phyloP scores from a whole-genome alignment of 1,284 basidiomycete species.

The Apiotrichum akiyoshidainum region DNA sequence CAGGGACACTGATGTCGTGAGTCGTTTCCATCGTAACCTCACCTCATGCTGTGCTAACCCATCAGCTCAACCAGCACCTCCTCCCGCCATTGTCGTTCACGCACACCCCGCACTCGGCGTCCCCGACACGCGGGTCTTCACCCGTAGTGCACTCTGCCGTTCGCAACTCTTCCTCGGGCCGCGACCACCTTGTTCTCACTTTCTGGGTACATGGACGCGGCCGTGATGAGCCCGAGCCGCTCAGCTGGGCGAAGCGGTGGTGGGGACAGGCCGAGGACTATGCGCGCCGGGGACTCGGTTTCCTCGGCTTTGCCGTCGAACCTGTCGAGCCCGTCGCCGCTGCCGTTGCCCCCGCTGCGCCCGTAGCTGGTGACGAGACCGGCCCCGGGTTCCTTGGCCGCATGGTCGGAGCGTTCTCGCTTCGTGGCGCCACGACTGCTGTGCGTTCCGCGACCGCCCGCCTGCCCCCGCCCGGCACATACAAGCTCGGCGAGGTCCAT shows the following conservation, averaged over 20 bases:
- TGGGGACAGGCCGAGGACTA: slow-evolving; percentile 5
- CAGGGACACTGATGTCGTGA: slow-evolving; percentile 66
- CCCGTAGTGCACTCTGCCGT: slow-evolving; percentile 40
- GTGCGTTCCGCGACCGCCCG: slow-evolving; percentile 12
- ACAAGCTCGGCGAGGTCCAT: slow-evolving; percentile 47
- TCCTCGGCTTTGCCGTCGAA: slow-evolving; percentile 12
- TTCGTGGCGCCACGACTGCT: slow-evolving; percentile 1
- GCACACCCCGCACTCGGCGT: slow-evolving; percentile 43
- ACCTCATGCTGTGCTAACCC: slow-evolving; percentile 2
- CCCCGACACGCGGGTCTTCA: slow-evolving; percentile 43
- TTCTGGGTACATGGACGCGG: slow-evolving; percentile 51
- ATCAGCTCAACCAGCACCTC: slow-evolving; percentile 46
- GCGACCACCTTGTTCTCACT: slow-evolving; percentile 48
- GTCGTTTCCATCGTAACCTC: slow-evolving; percentile 8
- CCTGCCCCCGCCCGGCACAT: slow-evolving; percentile 47
- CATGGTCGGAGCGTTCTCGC: slow-evolving; percentile 3
- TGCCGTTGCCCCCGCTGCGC: neutral
- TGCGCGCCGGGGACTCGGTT: slow-evolving; percentile 5
- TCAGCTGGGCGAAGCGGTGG: slow-evolving; percentile 18
- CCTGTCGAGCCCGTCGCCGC: slow-evolving; percentile 8
- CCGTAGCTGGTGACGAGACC: slow-evolving; percentile 4
- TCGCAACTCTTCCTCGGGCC: slow-evolving; percentile 40
- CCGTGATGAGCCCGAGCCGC: slow-evolving; percentile 41
- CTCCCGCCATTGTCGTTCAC: slow-evolving; percentile 49
- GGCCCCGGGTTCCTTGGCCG: slow-evolving; percentile 14